phyloP scores from a whole-genome alignment of 495 filamentous ascomycete genomes.

The Aspergillus baeticus region DNA sequence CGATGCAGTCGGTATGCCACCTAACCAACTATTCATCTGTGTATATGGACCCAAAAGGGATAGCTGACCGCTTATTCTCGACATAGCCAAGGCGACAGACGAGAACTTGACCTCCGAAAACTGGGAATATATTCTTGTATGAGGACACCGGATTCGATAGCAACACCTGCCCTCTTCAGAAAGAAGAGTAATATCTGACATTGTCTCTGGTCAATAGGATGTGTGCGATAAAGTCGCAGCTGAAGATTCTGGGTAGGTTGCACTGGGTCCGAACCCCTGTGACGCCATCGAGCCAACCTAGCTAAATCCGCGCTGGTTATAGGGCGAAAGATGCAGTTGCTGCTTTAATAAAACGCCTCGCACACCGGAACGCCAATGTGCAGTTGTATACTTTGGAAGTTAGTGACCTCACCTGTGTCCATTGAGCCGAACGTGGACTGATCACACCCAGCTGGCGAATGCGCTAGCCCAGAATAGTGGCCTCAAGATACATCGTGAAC shows the following conservation, averaged over 20 bases:
- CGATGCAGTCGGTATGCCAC: constrained; percentile 67
- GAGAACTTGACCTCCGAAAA: constrained; percentile 98
- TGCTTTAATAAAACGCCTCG: constrained; percentile 91
- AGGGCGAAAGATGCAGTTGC: constrained; percentile 90
- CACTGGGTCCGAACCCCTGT: background rate
- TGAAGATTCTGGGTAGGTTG: constrained; percentile 60
- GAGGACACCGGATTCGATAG: constrained; percentile 5
- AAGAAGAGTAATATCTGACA: constrained; percentile 19
- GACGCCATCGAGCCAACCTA: constrained; percentile 1
- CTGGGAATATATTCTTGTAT: constrained; percentile 93
- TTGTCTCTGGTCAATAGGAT: constrained; percentile 52
- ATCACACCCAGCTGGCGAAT: constrained; percentile 66
- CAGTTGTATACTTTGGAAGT: constrained; percentile 97
- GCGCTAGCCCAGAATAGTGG: constrained; percentile 95
- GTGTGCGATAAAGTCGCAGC: constrained; percentile 87
- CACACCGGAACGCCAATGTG: constrained; percentile 98
- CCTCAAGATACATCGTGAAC: constrained; percentile 83
- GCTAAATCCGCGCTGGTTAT: constrained; percentile 17
- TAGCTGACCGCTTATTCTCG: constrained; percentile 23
- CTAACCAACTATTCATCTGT: constrained; percentile 19
- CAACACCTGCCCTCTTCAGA: background rate
- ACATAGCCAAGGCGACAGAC: constrained; percentile 91
- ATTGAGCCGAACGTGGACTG: background rate
- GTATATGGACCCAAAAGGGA: background rate
- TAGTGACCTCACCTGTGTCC: constrained; percentile 14